Conservation (phyloP, 2,329 filamentous ascomycete species). For the Dothideomycetidae sp. region DNA sequence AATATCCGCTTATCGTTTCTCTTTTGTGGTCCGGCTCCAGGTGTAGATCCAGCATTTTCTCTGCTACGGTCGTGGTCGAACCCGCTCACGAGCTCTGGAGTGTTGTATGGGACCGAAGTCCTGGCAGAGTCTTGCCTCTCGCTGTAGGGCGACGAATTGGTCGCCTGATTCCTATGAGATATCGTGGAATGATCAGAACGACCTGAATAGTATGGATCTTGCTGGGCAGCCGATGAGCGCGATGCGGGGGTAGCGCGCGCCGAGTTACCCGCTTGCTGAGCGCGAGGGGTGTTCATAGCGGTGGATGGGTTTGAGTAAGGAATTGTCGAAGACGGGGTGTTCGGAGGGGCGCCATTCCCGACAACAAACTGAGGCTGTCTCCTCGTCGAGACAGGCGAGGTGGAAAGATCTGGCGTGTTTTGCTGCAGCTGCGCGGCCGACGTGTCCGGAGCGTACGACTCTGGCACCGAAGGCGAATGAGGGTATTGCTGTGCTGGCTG, state of each 20-base stretch:
- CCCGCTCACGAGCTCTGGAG: conserved; percentile 28
- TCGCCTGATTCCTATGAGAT: conserved; percentile 15
- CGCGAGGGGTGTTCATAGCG: conserved; percentile 32
- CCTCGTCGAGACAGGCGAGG: conserved; percentile 25
- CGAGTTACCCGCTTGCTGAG: conserved; percentile 30
- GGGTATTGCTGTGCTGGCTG: conserved; percentile 17
- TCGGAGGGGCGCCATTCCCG: conserved; percentile 29
- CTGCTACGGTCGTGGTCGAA: conserved; percentile 27
- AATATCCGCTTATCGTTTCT: conserved; percentile 11
- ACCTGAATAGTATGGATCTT: conserved; percentile 46
- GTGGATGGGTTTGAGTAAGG: conserved; percentile 16
- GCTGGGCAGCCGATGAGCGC: conserved; percentile 61
- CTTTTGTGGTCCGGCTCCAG: conserved; percentile 17
- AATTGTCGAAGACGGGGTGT: conserved; percentile 26
- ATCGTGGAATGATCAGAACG: conserved; percentile 13
- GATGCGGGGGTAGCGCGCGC: conserved; percentile 19
- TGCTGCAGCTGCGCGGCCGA: conserved; percentile 12
- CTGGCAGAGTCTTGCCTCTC: conserved; percentile 14
- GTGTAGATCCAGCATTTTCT: conserved; percentile 13
- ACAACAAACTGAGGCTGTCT: conserved; percentile 23
- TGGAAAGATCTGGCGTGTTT: conserved; percentile 15
- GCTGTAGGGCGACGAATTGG: conserved; percentile 16
- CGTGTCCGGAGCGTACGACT: too few relatives aligned
- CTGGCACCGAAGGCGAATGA: conserved; percentile 11
- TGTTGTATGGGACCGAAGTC: conserved; percentile 20